Conservation (phyloP, 129 eudicot species). For the Escallonia rubra region DNA sequence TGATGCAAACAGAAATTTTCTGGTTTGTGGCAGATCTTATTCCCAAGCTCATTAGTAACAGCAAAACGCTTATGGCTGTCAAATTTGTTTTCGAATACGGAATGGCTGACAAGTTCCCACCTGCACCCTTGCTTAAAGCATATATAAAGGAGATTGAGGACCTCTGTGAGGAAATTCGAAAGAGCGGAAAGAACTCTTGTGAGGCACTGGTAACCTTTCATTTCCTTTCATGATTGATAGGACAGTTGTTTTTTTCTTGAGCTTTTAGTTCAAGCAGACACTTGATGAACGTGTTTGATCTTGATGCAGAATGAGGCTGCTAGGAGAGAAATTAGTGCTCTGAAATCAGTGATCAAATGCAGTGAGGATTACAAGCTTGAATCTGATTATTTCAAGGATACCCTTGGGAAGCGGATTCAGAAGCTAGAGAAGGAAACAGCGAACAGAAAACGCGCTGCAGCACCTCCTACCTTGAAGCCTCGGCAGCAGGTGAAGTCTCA, state of each 20-base stretch:
- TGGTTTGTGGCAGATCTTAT: constrained; percentile 27
- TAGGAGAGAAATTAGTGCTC: constrained; percentile 22
- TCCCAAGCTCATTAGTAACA: constrained; percentile 27
- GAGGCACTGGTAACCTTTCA: constrained; percentile 23
- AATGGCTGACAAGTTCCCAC: constrained; percentile 38
- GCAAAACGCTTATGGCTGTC: constrained; percentile 37
- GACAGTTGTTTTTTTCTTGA: not conserved
- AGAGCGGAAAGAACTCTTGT: constrained; percentile 21
- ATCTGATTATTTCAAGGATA: constrained; percentile 25
- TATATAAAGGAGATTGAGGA: constrained; percentile 23
- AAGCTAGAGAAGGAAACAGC: constrained; percentile 28
- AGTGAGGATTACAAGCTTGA: constrained; percentile 28
- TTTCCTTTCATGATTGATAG: not conserved
- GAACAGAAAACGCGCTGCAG: constrained; percentile 23
- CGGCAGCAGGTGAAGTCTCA: constrained; percentile 14
- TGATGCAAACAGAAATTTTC: not conserved
- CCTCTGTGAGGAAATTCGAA: constrained; percentile 15
- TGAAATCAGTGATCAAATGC: constrained; percentile 31
- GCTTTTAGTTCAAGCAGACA: not conserved
- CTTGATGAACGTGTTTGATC: not conserved
- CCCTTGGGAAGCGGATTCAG: constrained; percentile 22
- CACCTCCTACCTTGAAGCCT: constrained; percentile 16
- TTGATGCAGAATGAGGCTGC: constrained; percentile 27
- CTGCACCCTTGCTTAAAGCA: constrained; percentile 28
- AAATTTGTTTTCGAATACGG: constrained; percentile 31